A percentile compares a stretch with the other conserved stretches of the same genome.
Evolutionary conservation across 2,329 filamentous ascomycete species (phyloP).

Genomic region (Neopestalotiopsis clavispora): DNA sequence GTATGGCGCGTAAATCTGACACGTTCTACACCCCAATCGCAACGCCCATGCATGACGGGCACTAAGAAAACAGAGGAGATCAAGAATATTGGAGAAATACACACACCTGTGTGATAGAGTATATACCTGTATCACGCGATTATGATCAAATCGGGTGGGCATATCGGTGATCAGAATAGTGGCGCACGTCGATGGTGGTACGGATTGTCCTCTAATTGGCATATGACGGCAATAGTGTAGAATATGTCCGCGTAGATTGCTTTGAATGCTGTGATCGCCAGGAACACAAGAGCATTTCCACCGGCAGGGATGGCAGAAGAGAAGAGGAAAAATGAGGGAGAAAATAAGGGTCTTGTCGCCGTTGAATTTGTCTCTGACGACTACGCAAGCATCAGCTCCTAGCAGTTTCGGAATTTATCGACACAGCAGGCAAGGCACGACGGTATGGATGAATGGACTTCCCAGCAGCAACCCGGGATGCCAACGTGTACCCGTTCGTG

Average conservation of each 20-base stretch:
- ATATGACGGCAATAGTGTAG: background rate
- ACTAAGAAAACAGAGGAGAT: background rate
- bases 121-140: background rate
- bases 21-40: background rate
- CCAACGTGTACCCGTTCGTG: background rate
- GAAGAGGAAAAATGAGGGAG: too few species aligned
- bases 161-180: background rate
- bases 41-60: background rate
- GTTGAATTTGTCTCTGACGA: background rate
- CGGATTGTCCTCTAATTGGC: background rate
- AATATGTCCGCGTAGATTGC: background rate
- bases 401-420: background rate
- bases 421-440: background rate
- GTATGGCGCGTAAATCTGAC: background rate
- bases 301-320: background rate
- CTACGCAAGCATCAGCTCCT: background rate
- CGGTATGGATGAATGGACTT: background rate
- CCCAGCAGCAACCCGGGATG: background rate
- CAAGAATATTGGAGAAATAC: background rate
- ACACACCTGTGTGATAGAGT: background rate
- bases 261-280: background rate
- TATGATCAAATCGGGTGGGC: background rate
- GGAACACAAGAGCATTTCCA: background rate
- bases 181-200: background rate
- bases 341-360: background rate